These are phyloP conservation scores for Vishniacozyma victoriae DNA, from an alignment of 768 basidiomycete genomes.

Conservation along the genomic window DNA sequence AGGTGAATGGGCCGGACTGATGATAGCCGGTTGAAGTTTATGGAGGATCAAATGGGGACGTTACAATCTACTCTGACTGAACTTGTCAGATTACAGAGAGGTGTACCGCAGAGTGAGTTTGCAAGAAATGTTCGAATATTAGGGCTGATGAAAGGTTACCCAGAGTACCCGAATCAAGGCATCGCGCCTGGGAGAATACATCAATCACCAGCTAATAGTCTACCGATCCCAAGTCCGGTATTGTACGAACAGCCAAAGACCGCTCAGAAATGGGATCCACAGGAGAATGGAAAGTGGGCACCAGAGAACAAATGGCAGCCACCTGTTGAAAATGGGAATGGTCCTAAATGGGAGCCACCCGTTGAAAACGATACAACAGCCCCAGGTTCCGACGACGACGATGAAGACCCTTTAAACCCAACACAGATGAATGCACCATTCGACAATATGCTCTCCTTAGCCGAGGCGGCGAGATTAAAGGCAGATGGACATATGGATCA, in stretches of 20 bases:
- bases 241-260: too few species aligned
- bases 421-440: slow-evolving; percentile 18
- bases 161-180: background rate
- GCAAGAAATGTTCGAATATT: background rate
- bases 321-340: too few species aligned
- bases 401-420: slow-evolving; percentile 17
- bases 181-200: background rate
- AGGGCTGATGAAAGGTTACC: background rate
- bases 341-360: too few species aligned
- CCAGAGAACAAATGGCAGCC: too few species aligned
- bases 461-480: slow-evolving; percentile 36
- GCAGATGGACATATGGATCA: slow-evolving; percentile 23
- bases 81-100: slow-evolving; percentile 27
- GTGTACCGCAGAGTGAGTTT: background rate
- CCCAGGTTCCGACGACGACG: slow-evolving; percentile 24
- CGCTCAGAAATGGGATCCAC: too few species aligned
- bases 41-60: slow-evolving; percentile 34
- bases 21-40: slow-evolving; percentile 26
- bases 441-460: slow-evolving; percentile 36
- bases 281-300: too few species aligned
- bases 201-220: background rate
- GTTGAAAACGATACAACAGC: too few species aligned
- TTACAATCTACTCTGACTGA: slow-evolving; percentile 32
- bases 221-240: background rate
- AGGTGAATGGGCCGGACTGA: background rate